Evolutionary conservation across 352 stramenopile genomes (phyloP), one percentile per base, ranked within the genome.

Genomic region (Saprolegnia diclina): DNA sequence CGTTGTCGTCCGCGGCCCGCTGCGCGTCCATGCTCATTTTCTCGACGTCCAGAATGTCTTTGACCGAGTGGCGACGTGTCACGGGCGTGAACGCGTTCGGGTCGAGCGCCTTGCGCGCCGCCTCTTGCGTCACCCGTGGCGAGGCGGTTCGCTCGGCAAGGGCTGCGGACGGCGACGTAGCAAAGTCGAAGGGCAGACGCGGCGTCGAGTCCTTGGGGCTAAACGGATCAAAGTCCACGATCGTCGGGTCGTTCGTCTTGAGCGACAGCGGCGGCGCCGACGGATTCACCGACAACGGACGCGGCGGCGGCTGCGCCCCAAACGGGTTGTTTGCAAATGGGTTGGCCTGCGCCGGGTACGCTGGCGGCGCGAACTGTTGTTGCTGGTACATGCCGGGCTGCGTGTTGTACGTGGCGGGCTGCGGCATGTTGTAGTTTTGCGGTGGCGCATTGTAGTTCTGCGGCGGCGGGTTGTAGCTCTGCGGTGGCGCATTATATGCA

Each of bases 151-250:
- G 79, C 29, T 83, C 81, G 18, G 78, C 78, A 14, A 87, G 73
- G 16, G 82, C 81, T 9, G 69, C 71, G 0, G 72, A 71, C 0
- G 62, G 71, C 65, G 13, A 45, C 24, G 56, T 16, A 19, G 18
- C 18, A 61, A 83, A 82, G 56, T 81, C 74, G 64, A 88, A 86
- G 0, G 83, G 83, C 22, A 80, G 73, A 5, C 73, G 79, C 16
- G 83, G 82, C 14, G 78, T 89, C 19, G 74, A 74, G 19, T 78
- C 79, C 35, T 79, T 80, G 3, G 82, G 83, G 68, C 83, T 91
- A 72, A 89, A 91, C 4, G 83, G 82, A 37, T 90, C 83, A 73
- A 91, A 91, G 63, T 91, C 82, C n/a, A 83, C 66, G 44, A 91
- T 78, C 4, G 76, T 91, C 21, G 81, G 77, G 29, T 56, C 48